Percentiles rank a stretch among this genome's conserved stretches.
phyloP scores from a whole-genome alignment of 164 flowering plant species.

The Macadamia tetraphylla region DNA sequence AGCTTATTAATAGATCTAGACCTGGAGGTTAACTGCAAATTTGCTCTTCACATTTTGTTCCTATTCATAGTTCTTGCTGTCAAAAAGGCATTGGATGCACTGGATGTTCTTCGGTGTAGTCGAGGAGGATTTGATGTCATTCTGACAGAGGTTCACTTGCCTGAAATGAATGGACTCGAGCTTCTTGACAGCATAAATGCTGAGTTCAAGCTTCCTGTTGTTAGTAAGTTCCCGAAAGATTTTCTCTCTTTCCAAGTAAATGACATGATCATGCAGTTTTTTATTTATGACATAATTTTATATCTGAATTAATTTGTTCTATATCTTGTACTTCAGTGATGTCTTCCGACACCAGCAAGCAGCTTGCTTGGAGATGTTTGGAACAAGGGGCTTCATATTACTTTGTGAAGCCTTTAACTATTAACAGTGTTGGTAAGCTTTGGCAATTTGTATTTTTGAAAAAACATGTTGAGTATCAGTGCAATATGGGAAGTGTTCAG shows the following conservation, averaged over 20 bases:
- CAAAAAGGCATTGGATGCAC: slow-evolving; percentile 1
- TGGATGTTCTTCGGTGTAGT: slow-evolving; percentile 8
- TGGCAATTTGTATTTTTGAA: slow-evolving; percentile 16
- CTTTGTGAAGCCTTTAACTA: slow-evolving; percentile 15
- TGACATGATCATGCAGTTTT: no score
- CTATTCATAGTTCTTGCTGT: slow-evolving; percentile 7
- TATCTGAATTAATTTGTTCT: neutral
- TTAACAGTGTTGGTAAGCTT: slow-evolving; percentile 3
- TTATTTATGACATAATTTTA: no score
- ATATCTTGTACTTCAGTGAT: slow-evolving; percentile 17
- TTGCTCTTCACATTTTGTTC: neutral
- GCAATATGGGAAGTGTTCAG: no score
- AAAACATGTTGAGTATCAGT: neutral
- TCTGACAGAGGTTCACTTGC: slow-evolving; percentile 16
- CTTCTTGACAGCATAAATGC: slow-evolving; percentile 6
- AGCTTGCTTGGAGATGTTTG: slow-evolving; percentile 8
- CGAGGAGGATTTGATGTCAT: slow-evolving; percentile 16
- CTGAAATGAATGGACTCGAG: slow-evolving; percentile 13
- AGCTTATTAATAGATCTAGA: no score
- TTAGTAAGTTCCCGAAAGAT: slow-evolving; percentile 12
- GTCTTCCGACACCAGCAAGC: slow-evolving; percentile 12
- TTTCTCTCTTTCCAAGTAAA: no score
- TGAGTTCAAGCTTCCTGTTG: slow-evolving; percentile 8
- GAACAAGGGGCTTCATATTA: slow-evolving; percentile 12
- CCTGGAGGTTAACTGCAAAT: no score